phyloP scores from a whole-genome alignment of 2,329 filamentous ascomycete genomes.

The Trichoderma koningiopsis region DNA sequence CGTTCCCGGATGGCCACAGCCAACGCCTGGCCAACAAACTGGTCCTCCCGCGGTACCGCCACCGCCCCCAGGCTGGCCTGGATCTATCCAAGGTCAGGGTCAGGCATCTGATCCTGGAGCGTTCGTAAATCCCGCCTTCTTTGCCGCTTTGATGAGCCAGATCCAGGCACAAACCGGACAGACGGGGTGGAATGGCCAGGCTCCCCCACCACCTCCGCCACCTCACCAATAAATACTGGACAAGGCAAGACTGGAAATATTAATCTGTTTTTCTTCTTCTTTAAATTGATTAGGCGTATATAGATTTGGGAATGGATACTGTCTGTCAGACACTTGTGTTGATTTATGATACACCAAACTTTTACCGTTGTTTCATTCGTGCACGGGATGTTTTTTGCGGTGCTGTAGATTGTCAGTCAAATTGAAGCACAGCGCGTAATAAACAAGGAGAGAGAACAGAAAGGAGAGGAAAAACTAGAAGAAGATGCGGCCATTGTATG shows the following conservation, averaged over 20 bases:
- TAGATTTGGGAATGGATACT: not conserved
- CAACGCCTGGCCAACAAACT: constrained; percentile 32
- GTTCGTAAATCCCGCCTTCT: constrained; percentile 61
- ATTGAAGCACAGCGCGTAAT: too few species aligned
- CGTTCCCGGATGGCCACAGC: constrained; percentile 47
- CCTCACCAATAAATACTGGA: not conserved
- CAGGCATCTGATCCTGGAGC: constrained; percentile 42
- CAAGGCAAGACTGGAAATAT: not conserved
- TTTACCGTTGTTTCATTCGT: not conserved
- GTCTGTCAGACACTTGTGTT: not conserved
- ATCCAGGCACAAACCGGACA: constrained; percentile 40
- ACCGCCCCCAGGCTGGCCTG: constrained; percentile 40
- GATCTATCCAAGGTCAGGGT: constrained; percentile 38
- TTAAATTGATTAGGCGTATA: not conserved
- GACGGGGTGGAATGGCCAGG: constrained; percentile 20
- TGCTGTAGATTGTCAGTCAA: not conserved
- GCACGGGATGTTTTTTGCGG: not conserved
- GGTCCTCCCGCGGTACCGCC: constrained; percentile 38
- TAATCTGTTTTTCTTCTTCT: not conserved
- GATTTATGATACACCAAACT: not conserved
- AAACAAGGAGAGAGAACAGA: too few species aligned
- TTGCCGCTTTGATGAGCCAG: constrained; percentile 52
- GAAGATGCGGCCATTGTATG: too few species aligned
- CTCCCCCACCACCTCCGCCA: constrained; percentile 22
- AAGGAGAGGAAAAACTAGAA: too few species aligned